Base-by-base conservation (phyloP, 257 asterid genomes). In the Penstemon eatonii region DNA sequence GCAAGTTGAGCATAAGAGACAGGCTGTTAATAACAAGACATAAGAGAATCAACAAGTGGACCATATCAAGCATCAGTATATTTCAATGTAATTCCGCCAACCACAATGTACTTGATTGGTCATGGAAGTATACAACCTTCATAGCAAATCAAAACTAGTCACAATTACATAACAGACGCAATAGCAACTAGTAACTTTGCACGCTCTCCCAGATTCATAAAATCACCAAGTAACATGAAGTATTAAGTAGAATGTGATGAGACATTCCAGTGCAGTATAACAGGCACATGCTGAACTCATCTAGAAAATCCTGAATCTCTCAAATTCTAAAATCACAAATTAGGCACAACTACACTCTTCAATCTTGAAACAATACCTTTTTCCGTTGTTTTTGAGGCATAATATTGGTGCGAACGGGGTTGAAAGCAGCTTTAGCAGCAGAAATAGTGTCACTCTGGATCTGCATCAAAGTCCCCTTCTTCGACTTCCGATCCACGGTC, bases 1-100 rank as follows among this genome's bases (percentile, higher is more conserved):
- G 97, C 99, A 76, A 94, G 97, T 86, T 94, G 99, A 42, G 97
- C 99, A 74, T 94, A 94, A 41, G 99, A 94, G 74, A 94, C 99
- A 3, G 99, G 96, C 92, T 94, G 95, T 56, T 65, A 75, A 67
- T 39, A 74, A 43, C 56, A 40, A 68, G 38, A 61, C 38, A 50
- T 11, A 42, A 66, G 45, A 53, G 50, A 75, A 74, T 65, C 76
- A 79, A 64, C 60, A 71, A 70, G 12, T 43, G 56, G 60, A 70
- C 60, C 15, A 65, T 56, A 8, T 10, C 10, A 49, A 18, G 49
- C 61, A 69, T 58, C 59, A 49, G 54, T 62, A 47, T 37, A 56
- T 36, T 51, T 39, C 39, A 38, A 25, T 46, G 25, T 6, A 41
- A 44, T 46, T 43, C 36, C 7, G 10, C 45, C n/a, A 19, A 63